phyloP scores from a whole-genome alignment of 2,329 filamentous ascomycete species.

The Peltaster fructicola region DNA sequence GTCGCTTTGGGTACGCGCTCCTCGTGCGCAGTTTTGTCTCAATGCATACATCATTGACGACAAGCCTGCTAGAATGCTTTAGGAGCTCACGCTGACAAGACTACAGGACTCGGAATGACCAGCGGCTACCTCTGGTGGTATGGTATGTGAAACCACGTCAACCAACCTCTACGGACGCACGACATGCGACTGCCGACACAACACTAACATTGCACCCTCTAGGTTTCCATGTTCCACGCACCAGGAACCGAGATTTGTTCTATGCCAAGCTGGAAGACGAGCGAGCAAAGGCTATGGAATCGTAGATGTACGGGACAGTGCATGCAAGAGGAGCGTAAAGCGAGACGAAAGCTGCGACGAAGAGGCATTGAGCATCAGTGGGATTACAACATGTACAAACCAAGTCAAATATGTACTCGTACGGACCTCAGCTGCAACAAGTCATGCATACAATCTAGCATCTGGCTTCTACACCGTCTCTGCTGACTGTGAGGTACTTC shows the following conservation, averaged over 20 bases:
- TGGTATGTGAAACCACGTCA: constrained; percentile 27
- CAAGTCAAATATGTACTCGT: too few species aligned
- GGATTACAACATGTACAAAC: too few species aligned
- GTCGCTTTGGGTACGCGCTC: constrained; percentile 44
- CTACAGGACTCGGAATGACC: constrained; percentile 41
- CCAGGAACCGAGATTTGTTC: constrained; percentile 44
- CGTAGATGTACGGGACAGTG: too few species aligned
- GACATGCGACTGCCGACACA: constrained; percentile 2
- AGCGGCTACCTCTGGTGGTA: constrained; percentile 53
- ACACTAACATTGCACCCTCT: constrained; percentile 5
- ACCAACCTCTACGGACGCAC: constrained; percentile 3
- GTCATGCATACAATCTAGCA: constrained; percentile 19
- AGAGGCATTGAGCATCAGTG: too few species aligned
- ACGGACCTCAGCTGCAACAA: too few species aligned
- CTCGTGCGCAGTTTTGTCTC: constrained; percentile 1
- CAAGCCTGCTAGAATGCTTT: neutral
- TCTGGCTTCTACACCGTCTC: constrained; percentile 33
- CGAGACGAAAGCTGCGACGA: too few species aligned
- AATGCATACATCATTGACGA: constrained; percentile 2
- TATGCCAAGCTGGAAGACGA: constrained; percentile 47
- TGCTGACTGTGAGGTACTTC: constrained; percentile 72
- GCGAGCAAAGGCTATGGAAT: constrained; percentile 32
- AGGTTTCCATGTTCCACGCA: constrained; percentile 48
- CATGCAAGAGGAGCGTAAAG: too few species aligned
- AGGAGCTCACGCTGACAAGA: constrained; percentile 5